Base-by-base conservation (phyloP, 1,139 yeast species). In the Zygosaccharomyces sapae region DNA sequence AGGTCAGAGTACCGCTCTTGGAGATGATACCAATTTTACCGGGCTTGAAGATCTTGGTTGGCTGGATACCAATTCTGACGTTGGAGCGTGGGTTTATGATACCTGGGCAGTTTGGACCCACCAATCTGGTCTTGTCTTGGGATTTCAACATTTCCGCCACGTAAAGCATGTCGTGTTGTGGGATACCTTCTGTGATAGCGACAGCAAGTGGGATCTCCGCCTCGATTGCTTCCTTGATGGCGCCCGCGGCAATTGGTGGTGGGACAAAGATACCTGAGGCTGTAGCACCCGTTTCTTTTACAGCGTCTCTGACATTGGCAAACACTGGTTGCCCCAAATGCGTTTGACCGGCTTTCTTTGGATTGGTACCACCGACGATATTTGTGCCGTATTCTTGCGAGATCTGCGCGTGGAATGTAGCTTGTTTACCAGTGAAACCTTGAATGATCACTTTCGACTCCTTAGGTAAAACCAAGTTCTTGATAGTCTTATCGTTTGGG, bases 91-190 rank as follows among this genome's bases (percentile, higher is more conserved):
- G 98, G 52, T 97, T 94, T 69, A 92, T 90, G 69, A 92, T 79
- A 72, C 99, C 99, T 30, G 99, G 99, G 73, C 98, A 92, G 77
- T 92, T 92, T 65, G 97, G 97, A 59, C 99, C 99, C 45, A 92
- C 97, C 63, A 92, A 76, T 75, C 99, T 84, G 58, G 98, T 90
- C 77, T 92, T 92, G 64, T 81, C 76, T 75, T 92, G 98, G 47
- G 95, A 78, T 75, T 87, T 88, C 71, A 92, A 80, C 68, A 92
- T 86, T 70, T 92, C 96, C 49, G 95, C 90, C 52, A 92, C 87
- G 72, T 96, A 83, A 62, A 94, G 79, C 98, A 94, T 90, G 71
- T 92, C 98, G 67, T 86, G 95, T 74, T 92, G 98, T 51, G 99
- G 99, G 59, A 92, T 90, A 68, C 98, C 98, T 73, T 92, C 98